Evolutionary conservation across 2,329 filamentous ascomycete genomes (phyloP).

Genomic region (Zymoseptoria crescenta): DNA sequence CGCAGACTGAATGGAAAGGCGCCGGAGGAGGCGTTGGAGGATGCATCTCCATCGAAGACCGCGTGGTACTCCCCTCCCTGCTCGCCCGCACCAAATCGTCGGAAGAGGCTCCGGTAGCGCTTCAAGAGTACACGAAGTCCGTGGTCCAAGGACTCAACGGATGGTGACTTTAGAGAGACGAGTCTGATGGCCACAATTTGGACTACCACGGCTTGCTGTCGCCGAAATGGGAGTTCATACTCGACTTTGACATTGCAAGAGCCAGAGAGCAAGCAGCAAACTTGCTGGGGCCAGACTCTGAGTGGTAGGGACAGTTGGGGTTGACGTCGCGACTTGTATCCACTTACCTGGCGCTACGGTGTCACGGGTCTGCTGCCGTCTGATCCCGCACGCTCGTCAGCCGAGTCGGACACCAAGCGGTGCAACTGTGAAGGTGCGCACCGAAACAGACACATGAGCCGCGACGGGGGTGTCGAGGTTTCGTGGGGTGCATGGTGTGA

Average conservation of each 20-base stretch:
- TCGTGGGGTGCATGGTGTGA: no score
- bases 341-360: no score
- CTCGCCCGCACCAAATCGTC: neutral
- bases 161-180: constrained; percentile 7
- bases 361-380: no score
- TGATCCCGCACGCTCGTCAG: no score
- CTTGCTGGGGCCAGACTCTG: neutral
- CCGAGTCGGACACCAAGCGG: no score
- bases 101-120: no score
- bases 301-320: neutral
- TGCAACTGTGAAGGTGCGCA: no score
- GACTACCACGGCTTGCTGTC: constrained; percentile 7
- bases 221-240: constrained; percentile 11
- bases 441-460: no score
- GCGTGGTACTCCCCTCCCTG: neutral
- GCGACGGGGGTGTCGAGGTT: no score
- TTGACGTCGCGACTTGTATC: no score
- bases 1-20: neutral
- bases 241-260: constrained; percentile 9
- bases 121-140: constrained; percentile 9
- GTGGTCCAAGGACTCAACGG: constrained; percentile 8
- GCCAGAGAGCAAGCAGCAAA: constrained; percentile 9
- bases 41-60: neutral
- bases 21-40: neutral
- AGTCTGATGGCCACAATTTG: constrained; percentile 8